A percentile compares a stretch with the other conserved stretches of the same genome.
Conservation (phyloP, 768 basidiomycete species). For the Auriscalpium vulgare region DNA sequence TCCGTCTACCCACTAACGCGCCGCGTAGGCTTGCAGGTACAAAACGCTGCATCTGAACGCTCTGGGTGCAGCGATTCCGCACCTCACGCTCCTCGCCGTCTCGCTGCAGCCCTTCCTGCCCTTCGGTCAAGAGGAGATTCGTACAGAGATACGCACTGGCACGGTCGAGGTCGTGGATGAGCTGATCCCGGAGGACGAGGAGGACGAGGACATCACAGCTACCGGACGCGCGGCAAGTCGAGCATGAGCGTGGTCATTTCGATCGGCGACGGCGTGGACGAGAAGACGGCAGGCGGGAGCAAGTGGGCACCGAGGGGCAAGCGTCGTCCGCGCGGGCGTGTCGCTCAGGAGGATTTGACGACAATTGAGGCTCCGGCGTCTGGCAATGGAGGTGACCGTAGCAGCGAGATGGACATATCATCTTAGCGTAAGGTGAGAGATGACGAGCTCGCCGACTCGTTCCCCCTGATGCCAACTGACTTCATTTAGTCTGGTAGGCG, state of each 20-base stretch:
- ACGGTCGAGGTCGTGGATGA: conserved; percentile 75
- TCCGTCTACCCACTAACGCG: neutral
- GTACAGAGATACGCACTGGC: conserved; percentile 55
- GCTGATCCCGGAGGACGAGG: conserved; percentile 64
- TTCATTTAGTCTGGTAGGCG: too few species aligned
- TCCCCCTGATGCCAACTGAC: too few species aligned
- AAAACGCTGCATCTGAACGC: conserved; percentile 69
- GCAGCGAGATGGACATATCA: too few species aligned
- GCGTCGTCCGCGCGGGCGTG: conserved; percentile 4
- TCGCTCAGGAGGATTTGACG: neutral
- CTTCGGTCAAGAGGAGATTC: conserved; percentile 53
- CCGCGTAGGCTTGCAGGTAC: conserved; percentile 42
- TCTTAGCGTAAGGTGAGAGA: too few species aligned
- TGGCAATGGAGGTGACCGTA: too few species aligned
- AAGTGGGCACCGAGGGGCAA: conserved; percentile 14
- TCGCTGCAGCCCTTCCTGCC: conserved; percentile 71
- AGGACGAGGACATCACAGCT: conserved; percentile 60
- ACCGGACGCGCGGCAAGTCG: conserved; percentile 63
- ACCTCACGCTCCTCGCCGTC: conserved; percentile 58
- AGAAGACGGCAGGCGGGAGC: conserved; percentile 18
- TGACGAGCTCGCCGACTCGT: too few species aligned
- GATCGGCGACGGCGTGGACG: conserved; percentile 55
- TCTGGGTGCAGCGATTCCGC: conserved; percentile 87
- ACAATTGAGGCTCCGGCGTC: too few species aligned
- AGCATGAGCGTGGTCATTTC: conserved; percentile 50